phyloP scores from a whole-genome alignment of 2,329 filamentous ascomycete genomes.

The Alternaria dauci region DNA sequence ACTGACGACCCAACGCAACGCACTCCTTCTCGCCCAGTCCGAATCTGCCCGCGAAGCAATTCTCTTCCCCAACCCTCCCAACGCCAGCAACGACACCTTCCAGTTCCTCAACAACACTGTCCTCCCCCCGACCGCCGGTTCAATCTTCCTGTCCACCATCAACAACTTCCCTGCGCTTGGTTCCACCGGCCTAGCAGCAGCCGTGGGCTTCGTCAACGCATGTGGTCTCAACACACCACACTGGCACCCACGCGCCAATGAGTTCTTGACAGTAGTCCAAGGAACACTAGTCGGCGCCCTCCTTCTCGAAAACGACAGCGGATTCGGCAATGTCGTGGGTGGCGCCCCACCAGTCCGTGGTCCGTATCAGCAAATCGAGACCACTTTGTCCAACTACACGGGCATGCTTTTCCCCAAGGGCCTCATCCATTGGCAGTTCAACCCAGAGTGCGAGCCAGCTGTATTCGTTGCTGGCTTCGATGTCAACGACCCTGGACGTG shows the following conservation, averaged over 20 bases:
- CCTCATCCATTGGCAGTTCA: conserved; percentile 55
- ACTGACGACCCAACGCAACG: conserved; percentile 23
- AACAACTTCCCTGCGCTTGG: conserved; percentile 66
- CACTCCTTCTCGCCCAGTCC: conserved; percentile 26
- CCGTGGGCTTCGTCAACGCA: conserved; percentile 60
- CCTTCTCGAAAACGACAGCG: conserved; percentile 49
- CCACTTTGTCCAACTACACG: conserved; percentile 48
- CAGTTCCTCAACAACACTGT: conserved; percentile 47
- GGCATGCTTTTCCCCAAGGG: conserved; percentile 53
- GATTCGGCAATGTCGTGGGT: conserved; percentile 28
- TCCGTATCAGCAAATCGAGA: conserved; percentile 41
- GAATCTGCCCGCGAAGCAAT: conserved; percentile 27
- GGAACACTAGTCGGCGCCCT: conserved; percentile 49
- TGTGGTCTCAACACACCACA: conserved; percentile 62
- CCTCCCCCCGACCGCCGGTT: conserved; percentile 53
- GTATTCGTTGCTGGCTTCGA: conserved; percentile 52
- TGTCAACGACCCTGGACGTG: conserved; percentile 47
- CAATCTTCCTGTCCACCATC: conserved; percentile 63
- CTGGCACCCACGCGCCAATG: conserved; percentile 53
- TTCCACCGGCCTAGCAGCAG: conserved; percentile 61
- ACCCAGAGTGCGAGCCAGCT: conserved; percentile 51
- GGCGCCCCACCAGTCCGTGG: conserved; percentile 24
- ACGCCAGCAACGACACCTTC: conserved; percentile 31
- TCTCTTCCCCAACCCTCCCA: conserved; percentile 28
- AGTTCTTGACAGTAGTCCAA: conserved; percentile 51